Conservation (phyloP, 2,329 filamentous ascomycete genomes). For the Pseudocercospora ulei region DNA sequence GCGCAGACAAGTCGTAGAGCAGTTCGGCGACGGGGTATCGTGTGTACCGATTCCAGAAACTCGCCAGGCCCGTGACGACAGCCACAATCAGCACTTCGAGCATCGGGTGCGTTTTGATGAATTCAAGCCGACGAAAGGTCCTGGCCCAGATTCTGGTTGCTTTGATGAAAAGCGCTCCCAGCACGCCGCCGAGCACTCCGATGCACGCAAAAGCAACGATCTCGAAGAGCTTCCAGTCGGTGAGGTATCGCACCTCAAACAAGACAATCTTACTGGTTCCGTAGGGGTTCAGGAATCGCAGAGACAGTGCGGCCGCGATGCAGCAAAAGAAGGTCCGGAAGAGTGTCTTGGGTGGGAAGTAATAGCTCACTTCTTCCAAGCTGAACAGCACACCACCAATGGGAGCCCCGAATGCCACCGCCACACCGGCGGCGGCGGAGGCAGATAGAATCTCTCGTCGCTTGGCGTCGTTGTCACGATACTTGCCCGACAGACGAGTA, state of each 20-base stretch:
- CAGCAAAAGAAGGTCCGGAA: conserved; percentile 98
- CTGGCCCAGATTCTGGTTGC: conserved; percentile 82
- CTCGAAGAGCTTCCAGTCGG: conserved; percentile 92
- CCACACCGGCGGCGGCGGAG: conserved; percentile 80
- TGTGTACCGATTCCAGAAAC: conserved; percentile 89
- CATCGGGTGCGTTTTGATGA: conserved; percentile 75
- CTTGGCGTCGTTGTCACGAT: conserved; percentile 88
- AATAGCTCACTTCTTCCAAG: conserved; percentile 90
- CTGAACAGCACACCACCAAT: conserved; percentile 85
- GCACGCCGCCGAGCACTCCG: conserved; percentile 70
- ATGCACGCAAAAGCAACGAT: conserved; percentile 75
- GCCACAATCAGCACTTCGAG: conserved; percentile 84
- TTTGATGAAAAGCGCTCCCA: conserved; percentile 93
- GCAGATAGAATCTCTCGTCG: conserved; percentile 88
- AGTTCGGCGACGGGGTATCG: conserved; percentile 84
- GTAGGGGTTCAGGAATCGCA: conserved; percentile 94
- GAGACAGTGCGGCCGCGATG: conserved; percentile 73
- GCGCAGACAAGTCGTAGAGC: conserved; percentile 78
- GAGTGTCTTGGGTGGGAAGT: conserved; percentile 92
- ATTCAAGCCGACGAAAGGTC: conserved; percentile 67
- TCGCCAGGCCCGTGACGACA: conserved; percentile 67
- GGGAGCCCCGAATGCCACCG: conserved; percentile 87
- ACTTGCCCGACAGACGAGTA: conserved; percentile 88
- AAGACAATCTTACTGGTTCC: conserved; percentile 93
- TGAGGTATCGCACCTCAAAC: conserved; percentile 82